A percentile compares a stretch with the other conserved stretches of the same genome.
These are phyloP conservation scores for Dactylella cylindrospora DNA, from an alignment of 2,329 filamentous ascomycete species.

Conservation along the genomic window DNA sequence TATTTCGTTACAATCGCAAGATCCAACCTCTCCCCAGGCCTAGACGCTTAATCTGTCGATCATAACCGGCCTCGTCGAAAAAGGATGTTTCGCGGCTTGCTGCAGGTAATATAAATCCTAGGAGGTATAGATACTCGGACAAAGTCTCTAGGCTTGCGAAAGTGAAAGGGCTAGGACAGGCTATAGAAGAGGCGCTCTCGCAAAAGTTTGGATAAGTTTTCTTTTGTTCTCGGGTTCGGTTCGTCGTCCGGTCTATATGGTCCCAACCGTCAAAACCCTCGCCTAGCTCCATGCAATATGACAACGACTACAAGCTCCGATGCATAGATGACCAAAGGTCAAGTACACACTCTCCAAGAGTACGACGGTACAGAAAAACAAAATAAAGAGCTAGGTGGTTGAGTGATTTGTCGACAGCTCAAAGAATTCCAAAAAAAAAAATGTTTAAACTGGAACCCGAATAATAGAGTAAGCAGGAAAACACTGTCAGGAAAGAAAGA, in stretches of 20 bases:
- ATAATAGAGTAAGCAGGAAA: slow-evolving; percentile 39
- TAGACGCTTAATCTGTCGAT: not conserved
- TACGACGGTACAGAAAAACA: too few relatives aligned
- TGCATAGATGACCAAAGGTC: too few relatives aligned
- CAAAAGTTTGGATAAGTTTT: slow-evolving; percentile 37
- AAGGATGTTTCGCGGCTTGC: not conserved
- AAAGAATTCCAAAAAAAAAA: slow-evolving; percentile 19
- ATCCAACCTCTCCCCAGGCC: slow-evolving; percentile 5
- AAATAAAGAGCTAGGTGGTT: slow-evolving; percentile 1
- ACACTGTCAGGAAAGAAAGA: slow-evolving; percentile 42
- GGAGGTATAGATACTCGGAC: slow-evolving; percentile 10
- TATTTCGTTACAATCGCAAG: slow-evolving; percentile 7
- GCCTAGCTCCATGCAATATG: slow-evolving; percentile 35
- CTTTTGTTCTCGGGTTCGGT: slow-evolving; percentile 19
- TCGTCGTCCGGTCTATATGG: slow-evolving; percentile 43
- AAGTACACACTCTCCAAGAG: too few relatives aligned
- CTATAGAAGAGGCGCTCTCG: slow-evolving; percentile 37
- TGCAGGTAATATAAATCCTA: not conserved
- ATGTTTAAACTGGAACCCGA: slow-evolving; percentile 25
- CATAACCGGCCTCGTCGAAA: slow-evolving; percentile 1
- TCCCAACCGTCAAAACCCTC: slow-evolving; percentile 24
- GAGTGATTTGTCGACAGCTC: slow-evolving; percentile 43
- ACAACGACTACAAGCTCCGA: slow-evolving; percentile 22
- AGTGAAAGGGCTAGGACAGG: slow-evolving; percentile 10
- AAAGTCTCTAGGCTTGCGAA: slow-evolving; percentile 2